A percentile compares a stretch with the other conserved stretches of the same genome.
These are phyloP conservation scores for Aspergillus clavatus DNA, from an alignment of 2,329 filamentous ascomycete species.

Conservation along the genomic window DNA sequence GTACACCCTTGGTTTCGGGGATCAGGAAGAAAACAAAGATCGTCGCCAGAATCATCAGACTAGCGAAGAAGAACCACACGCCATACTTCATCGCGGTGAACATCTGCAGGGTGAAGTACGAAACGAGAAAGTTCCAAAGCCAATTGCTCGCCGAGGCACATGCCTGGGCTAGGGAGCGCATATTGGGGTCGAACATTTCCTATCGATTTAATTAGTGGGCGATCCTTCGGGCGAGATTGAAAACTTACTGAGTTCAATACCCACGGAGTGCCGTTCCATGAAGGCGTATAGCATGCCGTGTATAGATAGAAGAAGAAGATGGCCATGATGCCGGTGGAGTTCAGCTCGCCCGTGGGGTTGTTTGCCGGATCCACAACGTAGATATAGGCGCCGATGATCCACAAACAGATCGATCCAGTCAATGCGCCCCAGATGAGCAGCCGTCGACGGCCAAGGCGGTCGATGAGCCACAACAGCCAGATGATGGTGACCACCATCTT, in stretches of 20 bases:
- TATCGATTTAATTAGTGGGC: slow-evolving; percentile 13
- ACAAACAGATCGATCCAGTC: slow-evolving; percentile 47
- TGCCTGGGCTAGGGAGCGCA: slow-evolving; percentile 65
- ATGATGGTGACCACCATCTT: slow-evolving; percentile 64
- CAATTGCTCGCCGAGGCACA: slow-evolving; percentile 48
- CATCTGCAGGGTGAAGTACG: slow-evolving; percentile 39
- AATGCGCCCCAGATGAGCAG: slow-evolving; percentile 61
- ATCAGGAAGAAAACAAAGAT: slow-evolving; percentile 59
- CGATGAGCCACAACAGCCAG: slow-evolving; percentile 65
- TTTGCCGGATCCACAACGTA: slow-evolving; percentile 29
- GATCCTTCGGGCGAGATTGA: background rate
- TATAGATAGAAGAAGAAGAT: slow-evolving; percentile 67
- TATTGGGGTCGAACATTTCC: slow-evolving; percentile 69
- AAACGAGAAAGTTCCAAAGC: slow-evolving; percentile 35
- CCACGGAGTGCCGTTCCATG: slow-evolving; percentile 72
- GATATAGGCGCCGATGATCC: slow-evolving; percentile 32
- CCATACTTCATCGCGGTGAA: slow-evolving; percentile 49
- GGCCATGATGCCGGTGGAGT: slow-evolving; percentile 38
- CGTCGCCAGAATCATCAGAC: slow-evolving; percentile 55
- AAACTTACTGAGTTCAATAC: slow-evolving; percentile 56
- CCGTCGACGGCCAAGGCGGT: slow-evolving; percentile 57
- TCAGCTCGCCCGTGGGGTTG: slow-evolving; percentile 20
- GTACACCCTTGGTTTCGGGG: slow-evolving; percentile 63
- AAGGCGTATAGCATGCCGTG: slow-evolving; percentile 67
- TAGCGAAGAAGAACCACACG: slow-evolving; percentile 66